phyloP scores from a whole-genome alignment of 1,284 basidiomycete genomes.

The Sporisorium reilianum region DNA sequence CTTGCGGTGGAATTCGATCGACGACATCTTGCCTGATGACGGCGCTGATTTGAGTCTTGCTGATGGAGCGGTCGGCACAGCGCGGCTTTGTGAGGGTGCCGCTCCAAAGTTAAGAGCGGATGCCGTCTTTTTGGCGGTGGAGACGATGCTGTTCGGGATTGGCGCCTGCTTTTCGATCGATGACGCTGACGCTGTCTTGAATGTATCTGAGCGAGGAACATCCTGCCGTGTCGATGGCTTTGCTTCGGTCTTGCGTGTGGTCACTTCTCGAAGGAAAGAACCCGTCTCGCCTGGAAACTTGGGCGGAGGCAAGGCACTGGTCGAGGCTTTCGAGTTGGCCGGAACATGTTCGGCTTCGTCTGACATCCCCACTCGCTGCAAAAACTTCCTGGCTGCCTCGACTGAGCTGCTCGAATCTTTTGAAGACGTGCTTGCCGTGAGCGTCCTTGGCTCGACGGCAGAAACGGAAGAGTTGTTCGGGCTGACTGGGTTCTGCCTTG shows the following conservation, averaged over 20 bases:
- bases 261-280: constrained; percentile 35
- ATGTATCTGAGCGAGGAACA: too few relatives aligned
- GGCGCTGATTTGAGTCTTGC: not conserved
- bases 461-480: not conserved
- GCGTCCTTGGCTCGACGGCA: not conserved
- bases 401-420: constrained; percentile 26
- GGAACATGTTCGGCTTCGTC: not conserved
- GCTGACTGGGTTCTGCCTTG: not conserved
- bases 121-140: constrained; percentile 26
- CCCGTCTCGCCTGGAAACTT: constrained; percentile 42
- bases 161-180: not conserved
- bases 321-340: not conserved
- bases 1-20: constrained; percentile 46
- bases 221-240: constrained; percentile 1
- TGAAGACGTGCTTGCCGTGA: not conserved
- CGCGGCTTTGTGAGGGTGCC: not conserved
- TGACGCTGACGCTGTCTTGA: not conserved
- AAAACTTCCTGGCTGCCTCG: constrained; percentile 39
- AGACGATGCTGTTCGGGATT: not conserved
- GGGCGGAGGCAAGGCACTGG: constrained; percentile 15
- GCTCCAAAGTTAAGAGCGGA: constrained; percentile 40
- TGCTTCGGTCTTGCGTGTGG: constrained; percentile 23
- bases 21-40: constrained; percentile 13
- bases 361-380: constrained; percentile 39
- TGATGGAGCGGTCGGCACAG: not conserved